A percentile compares a stretch with the other conserved stretches of the same genome.
These are phyloP conservation scores for Skeletonema grethae DNA, from an alignment of 108 stramenopile genomes.

Conservation along the genomic window DNA sequence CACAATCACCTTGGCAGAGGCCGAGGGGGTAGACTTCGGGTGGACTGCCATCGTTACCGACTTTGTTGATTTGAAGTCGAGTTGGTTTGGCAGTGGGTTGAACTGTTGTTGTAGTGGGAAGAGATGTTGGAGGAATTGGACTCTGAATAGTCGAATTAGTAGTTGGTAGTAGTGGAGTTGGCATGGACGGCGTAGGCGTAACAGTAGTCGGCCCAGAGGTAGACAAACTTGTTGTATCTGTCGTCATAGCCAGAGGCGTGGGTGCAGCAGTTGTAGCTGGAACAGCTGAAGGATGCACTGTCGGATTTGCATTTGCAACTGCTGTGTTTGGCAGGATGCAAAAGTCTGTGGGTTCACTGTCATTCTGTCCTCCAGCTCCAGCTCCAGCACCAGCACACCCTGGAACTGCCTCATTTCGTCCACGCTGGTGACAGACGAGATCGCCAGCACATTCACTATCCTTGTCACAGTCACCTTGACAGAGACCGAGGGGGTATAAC, in stretches of 20 bases:
- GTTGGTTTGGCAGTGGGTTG: neutral
- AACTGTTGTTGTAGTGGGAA: neutral
- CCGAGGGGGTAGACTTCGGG: no score
- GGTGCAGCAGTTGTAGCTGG: no score
- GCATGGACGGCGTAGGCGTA: no score
- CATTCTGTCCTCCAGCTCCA: neutral
- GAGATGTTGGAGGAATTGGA: neutral
- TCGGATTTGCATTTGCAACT: neutral
- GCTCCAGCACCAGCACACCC: slow-evolving; percentile 31
- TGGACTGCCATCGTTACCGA: neutral
- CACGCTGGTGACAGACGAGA: slow-evolving; percentile 18
- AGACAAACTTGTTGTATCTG: no score
- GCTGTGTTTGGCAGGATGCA: slow-evolving; percentile 5
- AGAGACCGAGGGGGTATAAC: neutral
- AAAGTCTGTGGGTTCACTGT: neutral
- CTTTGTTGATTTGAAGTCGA: neutral
- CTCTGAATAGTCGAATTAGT: neutral
- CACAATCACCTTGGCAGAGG: no score
- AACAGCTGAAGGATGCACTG: neutral
- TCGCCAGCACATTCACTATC: slow-evolving; percentile 33
- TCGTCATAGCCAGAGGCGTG: no score
- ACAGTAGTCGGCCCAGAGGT: no score
- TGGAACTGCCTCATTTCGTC: slow-evolving; percentile 15
- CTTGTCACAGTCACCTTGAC: slow-evolving; percentile 35
- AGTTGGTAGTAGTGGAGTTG: no score